A percentile compares a stretch with the other conserved stretches of the same genome.
Evolutionary conservation across 108 stramenopile genomes (phyloP).

Genomic region (Aurantiochytrium sp.): DNA sequence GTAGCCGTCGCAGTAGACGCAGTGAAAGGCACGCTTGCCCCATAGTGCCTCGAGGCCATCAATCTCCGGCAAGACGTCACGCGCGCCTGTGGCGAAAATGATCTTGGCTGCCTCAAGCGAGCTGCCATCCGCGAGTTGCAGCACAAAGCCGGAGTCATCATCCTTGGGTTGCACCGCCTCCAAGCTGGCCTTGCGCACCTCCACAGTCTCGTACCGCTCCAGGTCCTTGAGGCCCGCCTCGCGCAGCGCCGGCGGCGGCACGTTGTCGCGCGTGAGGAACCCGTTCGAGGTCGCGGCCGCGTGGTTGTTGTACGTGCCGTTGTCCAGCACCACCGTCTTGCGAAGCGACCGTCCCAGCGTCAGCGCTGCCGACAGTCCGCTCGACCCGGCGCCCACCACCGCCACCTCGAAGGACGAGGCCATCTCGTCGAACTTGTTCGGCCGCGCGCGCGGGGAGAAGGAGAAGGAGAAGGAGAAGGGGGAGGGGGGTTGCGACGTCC

Average conservation of each 20-base stretch:
- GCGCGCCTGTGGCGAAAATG: background rate
- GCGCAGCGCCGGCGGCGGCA: background rate
- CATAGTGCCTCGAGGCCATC: background rate
- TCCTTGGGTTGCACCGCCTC: background rate
- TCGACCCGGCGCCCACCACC: background rate
- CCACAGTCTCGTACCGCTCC: background rate
- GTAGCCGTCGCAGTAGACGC: background rate
- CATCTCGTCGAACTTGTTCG: no score
- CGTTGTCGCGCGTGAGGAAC: background rate
- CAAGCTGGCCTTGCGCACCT: background rate
- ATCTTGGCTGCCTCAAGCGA: background rate
- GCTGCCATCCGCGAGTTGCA: background rate
- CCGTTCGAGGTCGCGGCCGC: background rate
- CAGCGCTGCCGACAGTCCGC: background rate
- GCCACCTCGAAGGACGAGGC: background rate
- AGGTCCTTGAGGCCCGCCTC: background rate
- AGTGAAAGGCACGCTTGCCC: background rate
- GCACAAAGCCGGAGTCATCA: background rate
- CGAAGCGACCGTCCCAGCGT: background rate
- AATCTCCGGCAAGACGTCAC: background rate
- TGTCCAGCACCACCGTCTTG: background rate
- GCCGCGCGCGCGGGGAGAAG: no score
- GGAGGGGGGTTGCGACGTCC: no score
- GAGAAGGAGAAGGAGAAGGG: no score
- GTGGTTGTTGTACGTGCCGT: background rate